Evolutionary conservation across 192 early-diverging fungal genomes (phyloP), one percentile per base, ranked within the genome.

Genomic region (Lobosporangium transversale): DNA sequence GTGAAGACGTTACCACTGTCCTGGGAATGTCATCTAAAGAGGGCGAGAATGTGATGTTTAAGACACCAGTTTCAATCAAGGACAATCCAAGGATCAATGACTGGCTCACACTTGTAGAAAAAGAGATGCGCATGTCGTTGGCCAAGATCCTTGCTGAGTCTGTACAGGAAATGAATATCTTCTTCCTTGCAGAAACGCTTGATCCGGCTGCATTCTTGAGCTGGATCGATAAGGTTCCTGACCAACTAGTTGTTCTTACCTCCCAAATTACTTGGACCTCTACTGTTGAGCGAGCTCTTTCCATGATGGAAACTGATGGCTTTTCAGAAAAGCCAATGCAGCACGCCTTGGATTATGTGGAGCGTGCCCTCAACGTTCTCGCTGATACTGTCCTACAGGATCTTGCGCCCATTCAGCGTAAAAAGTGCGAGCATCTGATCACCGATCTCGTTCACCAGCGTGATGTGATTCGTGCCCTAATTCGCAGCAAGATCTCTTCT

Each of bases 361-460:
- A 94, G 40, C 80, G 85, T 36, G 89, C 90, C 24, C 84, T 99
- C 52, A 88, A 91, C 24, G 82, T 95, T 37, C 88, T 99, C 29
- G 97, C 98, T 0, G 94, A 96, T 55, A 87, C 97, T 55, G 97
- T 99, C 15, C 84, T 99, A 4, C 81, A 89, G 56, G 97, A 98
- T 64, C 81, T 99, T 66, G 78, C 84, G 0, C 68, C 92, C 14
- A 88, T 98, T 43, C 84, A 87, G 60, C 92, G 98, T 53, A 89
- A 91, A 53, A 99, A 99, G 82, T 94, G 96, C 74, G 98, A 99
- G 82, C 95, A 97, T 53, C 78, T 99, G 65, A 96, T 99, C 57
- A 99, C 98, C 5, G 98, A 99, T 81, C 88, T 98, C 37, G 97
- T 99, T 14, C 98, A 99, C 81, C 95, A 99, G 83, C 88, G 97